A percentile compares a stretch with the other conserved stretches of the same genome.
phyloP scores from a whole-genome alignment of 2,329 filamentous ascomycete genomes.

The Zasmidium angulare region DNA sequence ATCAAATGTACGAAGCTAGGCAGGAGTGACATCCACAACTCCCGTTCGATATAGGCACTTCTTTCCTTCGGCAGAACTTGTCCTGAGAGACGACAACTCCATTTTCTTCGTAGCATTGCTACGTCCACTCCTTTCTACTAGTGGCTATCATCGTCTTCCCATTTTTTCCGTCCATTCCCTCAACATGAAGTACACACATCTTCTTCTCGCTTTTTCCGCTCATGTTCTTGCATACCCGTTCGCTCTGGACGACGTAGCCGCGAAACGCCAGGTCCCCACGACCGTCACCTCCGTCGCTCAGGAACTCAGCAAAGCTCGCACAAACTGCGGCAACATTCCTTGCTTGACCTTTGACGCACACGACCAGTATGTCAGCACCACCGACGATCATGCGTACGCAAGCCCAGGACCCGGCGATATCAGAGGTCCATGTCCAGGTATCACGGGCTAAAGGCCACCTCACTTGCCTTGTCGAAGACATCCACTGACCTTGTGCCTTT shows the following conservation, averaged over 20 bases:
- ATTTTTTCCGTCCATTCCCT: not conserved
- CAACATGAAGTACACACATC: slow-evolving; percentile 3
- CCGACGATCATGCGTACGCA: slow-evolving; percentile 13
- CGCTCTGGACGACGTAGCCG: slow-evolving; percentile 1
- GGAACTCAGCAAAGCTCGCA: slow-evolving; percentile 10
- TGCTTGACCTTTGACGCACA: slow-evolving; percentile 12
- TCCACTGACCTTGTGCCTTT: not conserved
- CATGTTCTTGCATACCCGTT: slow-evolving; percentile 5
- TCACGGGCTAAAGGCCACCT: not conserved
- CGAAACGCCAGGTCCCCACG: slow-evolving; percentile 7
- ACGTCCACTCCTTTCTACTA: slow-evolving; percentile 3
- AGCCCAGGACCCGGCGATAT: slow-evolving; percentile 10
- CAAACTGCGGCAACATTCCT: slow-evolving; percentile 16
- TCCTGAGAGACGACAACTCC: not conserved
- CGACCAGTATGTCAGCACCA: slow-evolving; percentile 14
- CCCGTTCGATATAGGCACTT: not conserved
- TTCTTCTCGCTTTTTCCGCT: not conserved
- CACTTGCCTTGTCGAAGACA: not conserved
- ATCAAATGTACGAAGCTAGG: not conserved
- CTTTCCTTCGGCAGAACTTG: not conserved
- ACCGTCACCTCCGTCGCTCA: not conserved
- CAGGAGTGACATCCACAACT: not conserved
- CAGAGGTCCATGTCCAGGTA: slow-evolving; percentile 15
- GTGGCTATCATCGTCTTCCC: not conserved
- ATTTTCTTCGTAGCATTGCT: not conserved